Evolutionary conservation across 2,329 filamentous ascomycete species (phyloP), one percentile per base, ranked within the genome.

Genomic region (Chrysoporthe cubensis): DNA sequence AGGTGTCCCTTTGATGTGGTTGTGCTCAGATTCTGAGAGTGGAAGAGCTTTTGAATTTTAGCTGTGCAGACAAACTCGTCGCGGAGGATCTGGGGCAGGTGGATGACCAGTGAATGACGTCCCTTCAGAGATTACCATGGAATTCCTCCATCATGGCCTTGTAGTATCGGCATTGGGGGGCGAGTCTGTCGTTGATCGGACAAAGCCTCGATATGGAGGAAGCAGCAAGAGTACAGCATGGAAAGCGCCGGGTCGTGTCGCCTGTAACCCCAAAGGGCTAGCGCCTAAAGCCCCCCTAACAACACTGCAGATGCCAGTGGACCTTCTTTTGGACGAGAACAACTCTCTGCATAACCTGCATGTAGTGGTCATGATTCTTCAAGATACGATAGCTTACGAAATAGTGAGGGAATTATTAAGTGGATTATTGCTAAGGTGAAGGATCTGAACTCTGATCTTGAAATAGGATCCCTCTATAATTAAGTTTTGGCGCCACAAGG

Each of bases 261-360:
- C 54, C 54, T 46, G 21, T 52, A 32, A 42, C 61, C 61, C n/a
- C 54, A 46, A 40, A 18, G 13, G 61, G 61, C 32, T 63, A 63
- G 61, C 48, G 48, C 34, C 18, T 13, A 32, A 4, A 62, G 40
- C 32, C 60, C 60, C 42, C 40, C 9, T 6, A 37, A 40, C 50
- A 32, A 48, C 18, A 48, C 26, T 52, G 54, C 54, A 40, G 16
- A 11, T 57, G 34, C 32, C 54, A 40, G 21, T 40, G 26, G 52
- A 56, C 16, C 32, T 56, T 56, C 34, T 32, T 13, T 14, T 46
- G 44, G 32, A 34, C 32, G 11, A 32, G 21, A 54, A 54, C 1
- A 11, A 32, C 8, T 7, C 32, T 32, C 37, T 14, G 13, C 52
- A 18, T 26, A 37, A 11, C 52, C 52, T 37, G 14, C 6, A 40